Conservation (phyloP, 2,329 filamentous ascomycete genomes). For the Phaeosphaeria sp. region DNA sequence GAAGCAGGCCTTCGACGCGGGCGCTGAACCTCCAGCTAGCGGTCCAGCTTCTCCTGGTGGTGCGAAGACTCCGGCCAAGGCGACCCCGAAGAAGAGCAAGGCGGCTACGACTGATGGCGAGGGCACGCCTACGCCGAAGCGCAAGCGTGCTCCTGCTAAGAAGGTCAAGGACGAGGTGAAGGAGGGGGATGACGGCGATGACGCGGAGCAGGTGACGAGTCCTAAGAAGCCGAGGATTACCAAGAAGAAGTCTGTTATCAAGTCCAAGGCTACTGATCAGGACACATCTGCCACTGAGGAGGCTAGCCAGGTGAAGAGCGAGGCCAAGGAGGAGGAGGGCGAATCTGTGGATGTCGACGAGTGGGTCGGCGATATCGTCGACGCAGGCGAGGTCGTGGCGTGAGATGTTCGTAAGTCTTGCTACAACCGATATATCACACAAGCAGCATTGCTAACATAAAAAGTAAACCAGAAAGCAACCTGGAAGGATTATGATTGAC, state of each 20-base stretch:
- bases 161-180: conserved; percentile 9
- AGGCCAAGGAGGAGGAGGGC: background rate
- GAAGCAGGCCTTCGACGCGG: conserved; percentile 37
- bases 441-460: too few species aligned
- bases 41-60: background rate
- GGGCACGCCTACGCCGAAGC: conserved; percentile 18
- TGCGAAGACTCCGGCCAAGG: conserved; percentile 9
- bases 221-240: conserved; percentile 11
- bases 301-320: background rate
- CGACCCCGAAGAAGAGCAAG: conserved; percentile 8
- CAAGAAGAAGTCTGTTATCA: conserved; percentile 3
- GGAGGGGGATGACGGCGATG: conserved; percentile 1
- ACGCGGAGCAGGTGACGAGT: background rate
- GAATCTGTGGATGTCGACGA: conserved; percentile 15
- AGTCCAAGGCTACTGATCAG: conserved; percentile 2
- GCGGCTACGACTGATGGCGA: background rate
- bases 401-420: background rate
- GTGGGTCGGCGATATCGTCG: background rate
- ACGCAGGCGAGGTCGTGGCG: background rate
- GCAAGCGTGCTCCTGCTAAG: conserved; percentile 23
- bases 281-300: background rate
- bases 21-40: conserved; percentile 10
- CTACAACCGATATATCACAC: too few species aligned
- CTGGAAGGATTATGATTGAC: too few species aligned
- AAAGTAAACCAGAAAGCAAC: too few species aligned